A percentile compares a stretch with the other conserved stretches of the same genome.
Conservation (phyloP, 2,329 filamentous ascomycete genomes). For the Fusarium euwallaceae region DNA sequence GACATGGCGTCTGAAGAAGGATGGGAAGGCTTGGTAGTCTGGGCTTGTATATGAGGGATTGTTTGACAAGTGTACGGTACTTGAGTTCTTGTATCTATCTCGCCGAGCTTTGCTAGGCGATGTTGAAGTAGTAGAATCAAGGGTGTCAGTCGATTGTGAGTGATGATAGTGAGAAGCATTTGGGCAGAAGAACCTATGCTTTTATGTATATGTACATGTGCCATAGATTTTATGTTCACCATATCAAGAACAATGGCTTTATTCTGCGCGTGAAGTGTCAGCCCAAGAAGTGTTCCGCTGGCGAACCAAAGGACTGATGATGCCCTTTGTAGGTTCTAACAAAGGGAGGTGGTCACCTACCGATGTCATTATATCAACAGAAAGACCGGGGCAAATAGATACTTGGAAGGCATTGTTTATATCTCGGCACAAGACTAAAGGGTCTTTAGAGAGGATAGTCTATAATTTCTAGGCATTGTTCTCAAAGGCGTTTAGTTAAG, state of each 20-base stretch:
- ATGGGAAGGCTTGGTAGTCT: neutral
- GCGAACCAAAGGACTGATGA: neutral
- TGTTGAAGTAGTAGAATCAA: neutral
- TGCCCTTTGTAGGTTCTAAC: neutral
- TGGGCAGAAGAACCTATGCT: neutral
- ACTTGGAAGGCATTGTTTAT: no score
- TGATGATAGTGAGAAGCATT: neutral
- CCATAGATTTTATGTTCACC: neutral
- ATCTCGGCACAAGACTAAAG: no score
- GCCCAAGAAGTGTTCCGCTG: neutral
- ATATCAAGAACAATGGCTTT: neutral
- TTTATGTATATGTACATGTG: neutral
- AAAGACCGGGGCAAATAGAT: neutral
- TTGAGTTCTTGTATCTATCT: neutral
- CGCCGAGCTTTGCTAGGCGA: conserved; percentile 4
- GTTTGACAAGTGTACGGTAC: neutral
- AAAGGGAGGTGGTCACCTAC: neutral
- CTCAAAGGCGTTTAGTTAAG: no score
- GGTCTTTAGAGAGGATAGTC: no score
- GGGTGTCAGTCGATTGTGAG: conserved; percentile 6
- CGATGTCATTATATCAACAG: neutral
- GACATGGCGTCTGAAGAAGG: conserved; percentile 5
- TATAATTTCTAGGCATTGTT: no score
- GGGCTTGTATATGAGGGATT: neutral
- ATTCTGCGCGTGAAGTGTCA: neutral